phyloP scores from a whole-genome alignment of 495 filamentous ascomycete genomes.

The Aspergillus ellipticus region DNA sequence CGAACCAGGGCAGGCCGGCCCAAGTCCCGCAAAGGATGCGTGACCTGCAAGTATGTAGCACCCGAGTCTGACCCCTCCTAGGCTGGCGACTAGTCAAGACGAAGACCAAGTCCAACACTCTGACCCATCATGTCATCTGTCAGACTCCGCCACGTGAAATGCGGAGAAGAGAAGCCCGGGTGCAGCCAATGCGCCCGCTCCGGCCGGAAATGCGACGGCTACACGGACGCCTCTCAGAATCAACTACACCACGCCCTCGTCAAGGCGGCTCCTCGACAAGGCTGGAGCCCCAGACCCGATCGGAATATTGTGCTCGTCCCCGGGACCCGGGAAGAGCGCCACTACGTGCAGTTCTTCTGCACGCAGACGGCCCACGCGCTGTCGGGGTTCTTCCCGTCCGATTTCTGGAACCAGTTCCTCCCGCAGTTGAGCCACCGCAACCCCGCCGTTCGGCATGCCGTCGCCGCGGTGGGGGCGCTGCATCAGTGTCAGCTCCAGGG shows the following conservation, averaged over 20 bases:
- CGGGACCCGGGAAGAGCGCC: conserved; percentile 20
- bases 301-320: conserved; percentile 14
- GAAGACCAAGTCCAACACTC: too few species aligned
- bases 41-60: too few species aligned
- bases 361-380: conserved; percentile 24
- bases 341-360: conserved; percentile 24
- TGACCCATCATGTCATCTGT: too few species aligned
- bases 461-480: conserved; percentile 59
- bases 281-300: conserved; percentile 3
- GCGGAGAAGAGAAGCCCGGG: conserved; percentile 49
- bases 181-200: conserved; percentile 40
- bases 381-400: conserved; percentile 59
- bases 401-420: conserved; percentile 53
- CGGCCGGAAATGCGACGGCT: conserved; percentile 41
- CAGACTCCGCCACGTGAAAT: conserved; percentile 51
- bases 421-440: conserved; percentile 56
- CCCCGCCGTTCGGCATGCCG: conserved; percentile 58
- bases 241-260: conserved; percentile 7
- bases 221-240: conserved; percentile 9
- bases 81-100: too few species aligned
- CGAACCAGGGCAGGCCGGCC: too few species aligned
- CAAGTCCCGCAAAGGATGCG: too few species aligned
- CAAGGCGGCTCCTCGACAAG: neutral
- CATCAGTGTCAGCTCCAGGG: conserved; percentile 40
- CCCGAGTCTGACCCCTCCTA: too few species aligned